Percentiles rank a stretch among this genome's conserved stretches.
Conservation (phyloP, 805 yeast genomes). For the Scheffersomyces lignosus region DNA sequence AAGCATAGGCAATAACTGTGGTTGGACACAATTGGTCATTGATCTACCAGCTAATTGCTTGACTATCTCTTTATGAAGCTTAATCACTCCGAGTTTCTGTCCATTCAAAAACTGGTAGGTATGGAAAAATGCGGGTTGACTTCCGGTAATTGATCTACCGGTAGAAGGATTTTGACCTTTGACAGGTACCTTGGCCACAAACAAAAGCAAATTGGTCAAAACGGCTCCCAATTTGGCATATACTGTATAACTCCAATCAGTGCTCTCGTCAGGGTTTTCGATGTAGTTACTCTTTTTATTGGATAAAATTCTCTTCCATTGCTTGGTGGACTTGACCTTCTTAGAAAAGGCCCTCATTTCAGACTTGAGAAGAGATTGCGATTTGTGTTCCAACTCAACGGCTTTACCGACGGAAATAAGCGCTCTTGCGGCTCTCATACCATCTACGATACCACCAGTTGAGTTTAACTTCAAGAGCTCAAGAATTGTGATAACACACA, state of each 20-base stretch:
- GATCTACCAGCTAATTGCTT: slow-evolving; percentile 66
- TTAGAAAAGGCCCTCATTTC: slow-evolving; percentile 52
- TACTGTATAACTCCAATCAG: slow-evolving; percentile 22
- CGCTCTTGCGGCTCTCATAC: slow-evolving; percentile 82
- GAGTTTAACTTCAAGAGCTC: slow-evolving; percentile 75
- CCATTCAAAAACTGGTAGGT: slow-evolving; percentile 82
- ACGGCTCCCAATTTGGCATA: slow-evolving; percentile 77
- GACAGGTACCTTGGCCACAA: slow-evolving; percentile 81
- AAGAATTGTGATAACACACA: slow-evolving; percentile 80
- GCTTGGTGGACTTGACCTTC: slow-evolving; percentile 45
- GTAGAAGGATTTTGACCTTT: slow-evolving; percentile 80
- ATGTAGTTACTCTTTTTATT: slow-evolving; percentile 10
- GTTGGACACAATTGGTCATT: slow-evolving; percentile 65
- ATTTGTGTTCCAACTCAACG: slow-evolving; percentile 77
- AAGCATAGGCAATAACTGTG: slow-evolving; percentile 91
- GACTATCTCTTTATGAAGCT: slow-evolving; percentile 68
- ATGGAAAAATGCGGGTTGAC: slow-evolving; percentile 89
- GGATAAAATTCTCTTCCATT: slow-evolving; percentile 46
- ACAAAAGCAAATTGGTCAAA: slow-evolving; percentile 69
- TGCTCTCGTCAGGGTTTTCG: slow-evolving; percentile 8
- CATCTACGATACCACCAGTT: slow-evolving; percentile 74
- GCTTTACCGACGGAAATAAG: slow-evolving; percentile 81
- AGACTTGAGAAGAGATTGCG: slow-evolving; percentile 60
- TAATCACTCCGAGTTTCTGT: slow-evolving; percentile 76
- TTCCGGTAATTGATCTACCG: slow-evolving; percentile 61